phyloP scores from a whole-genome alignment of 371 early-diverging fungal species.

The Lichtheimia ornata region DNA sequence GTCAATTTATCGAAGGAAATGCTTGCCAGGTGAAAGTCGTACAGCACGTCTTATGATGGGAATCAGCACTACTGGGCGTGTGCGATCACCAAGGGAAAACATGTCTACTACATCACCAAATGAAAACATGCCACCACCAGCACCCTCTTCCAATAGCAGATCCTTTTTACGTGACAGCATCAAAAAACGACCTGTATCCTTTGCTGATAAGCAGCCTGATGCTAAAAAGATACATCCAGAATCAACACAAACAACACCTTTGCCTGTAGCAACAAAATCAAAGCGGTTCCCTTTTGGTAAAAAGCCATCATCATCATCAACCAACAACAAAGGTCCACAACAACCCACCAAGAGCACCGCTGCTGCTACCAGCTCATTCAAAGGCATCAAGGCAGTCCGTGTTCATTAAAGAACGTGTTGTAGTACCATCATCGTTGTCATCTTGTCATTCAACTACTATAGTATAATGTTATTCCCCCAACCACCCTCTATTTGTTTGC shows the following conservation, averaged over 20 bases:
- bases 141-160: slow-evolving; percentile 3
- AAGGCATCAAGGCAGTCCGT: slow-evolving; percentile 30
- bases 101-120: not conserved
- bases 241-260: slow-evolving; percentile 17
- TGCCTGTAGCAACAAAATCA: slow-evolving; percentile 14
- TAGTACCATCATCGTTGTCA: not conserved
- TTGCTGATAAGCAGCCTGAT: slow-evolving; percentile 7
- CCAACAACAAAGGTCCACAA: slow-evolving; percentile 1
- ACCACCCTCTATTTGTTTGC: not conserved
- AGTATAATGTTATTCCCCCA: not conserved
- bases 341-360: not conserved
- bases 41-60: slow-evolving; percentile 49
- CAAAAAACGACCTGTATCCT: slow-evolving; percentile 30
- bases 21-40: slow-evolving; percentile 38
- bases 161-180: not conserved
- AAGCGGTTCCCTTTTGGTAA: slow-evolving; percentile 15
- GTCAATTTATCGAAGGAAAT: slow-evolving; percentile 34
- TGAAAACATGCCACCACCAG: slow-evolving; percentile 8
- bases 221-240: slow-evolving; percentile 12
- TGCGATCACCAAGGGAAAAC: slow-evolving; percentile 16
- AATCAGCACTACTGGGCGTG: slow-evolving; percentile 34
- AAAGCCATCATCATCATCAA: slow-evolving; percentile 23
- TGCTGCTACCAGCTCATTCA: slow-evolving; percentile 16
- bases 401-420: slow-evolving; percentile 23
- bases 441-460: not conserved